Evolutionary conservation across 2,329 filamentous ascomycete genomes (phyloP), one percentile per base, ranked within the genome.

Genomic region (Tolypocladium endophyticum): DNA sequence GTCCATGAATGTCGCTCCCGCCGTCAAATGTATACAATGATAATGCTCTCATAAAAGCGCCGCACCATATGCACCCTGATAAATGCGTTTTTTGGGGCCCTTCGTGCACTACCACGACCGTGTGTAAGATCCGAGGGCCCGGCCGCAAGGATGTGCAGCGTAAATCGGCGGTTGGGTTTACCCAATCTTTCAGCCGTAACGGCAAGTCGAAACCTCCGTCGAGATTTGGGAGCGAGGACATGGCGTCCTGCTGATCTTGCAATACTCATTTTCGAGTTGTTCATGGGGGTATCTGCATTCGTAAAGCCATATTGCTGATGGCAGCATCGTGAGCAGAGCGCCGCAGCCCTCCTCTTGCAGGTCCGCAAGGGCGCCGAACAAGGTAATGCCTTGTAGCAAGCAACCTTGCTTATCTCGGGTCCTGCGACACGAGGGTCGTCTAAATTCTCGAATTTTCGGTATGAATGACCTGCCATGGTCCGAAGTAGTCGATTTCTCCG

Each of bases 391-490:
- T 33, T 4, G n/a, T n/a, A 4, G 9, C 28, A 20, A 4, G 9
- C 28, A 20, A n/a, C 9, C 28, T 53, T n/a, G 18, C 23, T 25
- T 18, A 18, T 45, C 25, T 45, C 18, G 47, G 28, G 28, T 35
- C 50, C 30, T 9, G 28, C 5, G 14, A 9, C 45, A 25, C 23
- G 30, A 36, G 8, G 18, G 23, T 35, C n/a, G 16, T 45, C 69
- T 67, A 81, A 36, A 81, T 75, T 58, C 74, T 71, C 64, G 72
- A 68, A 66, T 81, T 82, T 67, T 81, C 79, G 8, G 77, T 76
- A 64, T 76, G 75, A 58, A 81, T 74, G 50, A 77, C 70, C 66
- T 81, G 78, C 78, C 78, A 81, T 38, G 80, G 74, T 1, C 77
- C 78, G 60, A 76, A 77, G 61, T 75, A 72, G 59, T 81, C 76